phyloP scores from a whole-genome alignment of 148 eudicot genomes.

The Fagopyrum tataricum region DNA sequence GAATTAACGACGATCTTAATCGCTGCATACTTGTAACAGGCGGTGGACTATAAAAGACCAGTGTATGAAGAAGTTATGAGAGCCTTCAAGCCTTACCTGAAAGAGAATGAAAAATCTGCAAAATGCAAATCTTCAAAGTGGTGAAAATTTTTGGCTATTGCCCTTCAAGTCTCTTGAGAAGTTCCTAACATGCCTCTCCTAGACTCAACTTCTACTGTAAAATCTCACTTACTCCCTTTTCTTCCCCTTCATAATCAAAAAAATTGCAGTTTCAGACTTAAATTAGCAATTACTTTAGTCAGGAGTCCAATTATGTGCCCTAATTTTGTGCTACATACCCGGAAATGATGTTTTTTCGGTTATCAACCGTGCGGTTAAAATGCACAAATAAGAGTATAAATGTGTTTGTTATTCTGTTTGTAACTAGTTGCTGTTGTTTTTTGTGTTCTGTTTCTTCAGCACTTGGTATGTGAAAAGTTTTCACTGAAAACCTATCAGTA shows the following conservation, averaged over 20 bases:
- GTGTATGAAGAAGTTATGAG: slow-evolving; percentile 82
- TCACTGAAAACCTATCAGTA: too few species aligned
- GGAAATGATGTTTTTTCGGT: not conserved
- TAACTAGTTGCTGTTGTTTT: not conserved
- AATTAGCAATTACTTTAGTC: slow-evolving; percentile 1
- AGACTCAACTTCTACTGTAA: not conserved
- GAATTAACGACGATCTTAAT: not conserved
- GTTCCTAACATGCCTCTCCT: slow-evolving; percentile 4
- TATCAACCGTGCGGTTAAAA: not conserved
- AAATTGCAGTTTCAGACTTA: not conserved
- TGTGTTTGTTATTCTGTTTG: not conserved
- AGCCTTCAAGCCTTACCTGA: slow-evolving; percentile 51
- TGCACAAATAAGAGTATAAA: slow-evolving; percentile 13
- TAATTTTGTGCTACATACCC: not conserved
- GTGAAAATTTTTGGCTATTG: slow-evolving; percentile 29
- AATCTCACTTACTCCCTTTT: not conserved
- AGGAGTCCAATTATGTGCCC: not conserved
- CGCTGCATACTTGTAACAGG: slow-evolving; percentile 30
- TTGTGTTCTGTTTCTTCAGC: not conserved
- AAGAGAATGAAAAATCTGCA: slow-evolving; percentile 35
- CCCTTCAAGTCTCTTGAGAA: not conserved
- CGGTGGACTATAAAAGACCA: slow-evolving; percentile 96
- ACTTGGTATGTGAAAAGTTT: slow-evolving; percentile 2
- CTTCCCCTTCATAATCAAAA: not conserved
- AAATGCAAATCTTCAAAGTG: slow-evolving; percentile 82